Base-by-base conservation (phyloP, 2,329 filamentous ascomycete species). In the Penicillium sp. region DNA sequence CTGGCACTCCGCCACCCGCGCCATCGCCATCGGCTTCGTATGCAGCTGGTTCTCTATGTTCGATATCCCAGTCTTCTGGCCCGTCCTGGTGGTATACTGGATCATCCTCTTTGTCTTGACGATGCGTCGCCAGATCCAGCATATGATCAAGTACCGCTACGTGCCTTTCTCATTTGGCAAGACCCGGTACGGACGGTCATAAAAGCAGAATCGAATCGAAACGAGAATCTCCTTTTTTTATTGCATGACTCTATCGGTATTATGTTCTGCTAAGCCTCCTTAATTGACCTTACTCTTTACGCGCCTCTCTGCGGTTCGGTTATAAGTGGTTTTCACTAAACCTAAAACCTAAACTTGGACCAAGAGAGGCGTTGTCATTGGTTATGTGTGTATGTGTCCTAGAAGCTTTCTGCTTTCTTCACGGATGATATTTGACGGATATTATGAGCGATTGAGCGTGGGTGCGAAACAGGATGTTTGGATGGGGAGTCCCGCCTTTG, bases 61-160 rank as follows among this genome's bases (percentile, higher is more conserved):
- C 79, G 91, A 99, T 77, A 85, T 99, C 63, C 94, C 94, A 1
- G 94, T 99, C 56, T 99, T 99, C 85, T 99, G 94, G 94, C 94
- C 94, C 14, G 92, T 99, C 7, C 79, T 99, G 74, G 92, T 99
- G 62, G 89, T 99, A 77, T 99, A 99, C 81, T 99, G 94, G 93
- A 82, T 99, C 74, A 96, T 99, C 71, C 82, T 99, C 58, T 97
- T 99, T 72, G 84, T 92, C 68, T 79, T 99, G 76, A 99, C 94
- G 53, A 99, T 99, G 94, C 87, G 94, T 77, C 90, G 94, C 82
- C 94, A 99, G 80, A 99, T 99, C 67, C 94, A 99, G 80, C 94
- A 97, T 80, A 99, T 99, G 94, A 93, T 99, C 84, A 99, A 97
- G 82, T 99, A 97, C 81, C 90, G 93, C 78, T 99, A 96, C 73